Base-by-base conservation (phyloP, 2,329 filamentous ascomycete species). In the Colletotrichum falcatum region DNA sequence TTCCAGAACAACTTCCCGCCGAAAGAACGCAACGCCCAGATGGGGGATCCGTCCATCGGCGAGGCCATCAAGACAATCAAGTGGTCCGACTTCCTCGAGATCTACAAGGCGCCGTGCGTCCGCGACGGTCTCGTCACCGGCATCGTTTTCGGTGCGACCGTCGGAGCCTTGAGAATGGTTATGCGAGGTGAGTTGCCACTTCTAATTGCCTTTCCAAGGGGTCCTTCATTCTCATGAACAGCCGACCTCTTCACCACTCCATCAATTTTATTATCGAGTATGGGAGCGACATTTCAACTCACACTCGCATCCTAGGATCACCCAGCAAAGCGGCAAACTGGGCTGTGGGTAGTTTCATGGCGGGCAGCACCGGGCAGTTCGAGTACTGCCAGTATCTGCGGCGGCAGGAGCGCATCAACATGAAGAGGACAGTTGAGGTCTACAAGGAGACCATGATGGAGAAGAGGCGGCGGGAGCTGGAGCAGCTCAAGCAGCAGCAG, bases 351-450 rank as follows among this genome's bases (percentile, higher is more conserved):
- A 86, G 89, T 44, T 97, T 96, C 79, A 85, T 91, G 30, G 78
- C 92, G 26, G 88, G 88, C 8, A 91, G 92, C n/a, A 84, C 92
- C 56, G 86, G 87, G 37, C 91, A 91, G 61, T 96, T 94, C 81
- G 94, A 98, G 81, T 94, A 92, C 77, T 98, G 95, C 82, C 90
- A 94, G 77, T 91, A 90, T 74, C 87, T 88, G 72, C 87, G 94
- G 70, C 85, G 88, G 58, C 86, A 91, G 71, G 95, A 98, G 81
- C 89, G 91, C 75, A 89, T 91, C 72, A 92, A 94, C 72, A 95
- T 99, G 90, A 92, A 92, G 79, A 86, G 94, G 74, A 93, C 93
- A 5, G 91, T 97, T 65, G 94, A 97, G 78, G 89, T 85, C 44
- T 81, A 80, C 54, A 76, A 78, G 54, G 77, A 81, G 88, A 79